Percentiles rank a stretch among this genome's conserved stretches.
phyloP scores from a whole-genome alignment of 257 asterid species.

The Salvia splendens region DNA sequence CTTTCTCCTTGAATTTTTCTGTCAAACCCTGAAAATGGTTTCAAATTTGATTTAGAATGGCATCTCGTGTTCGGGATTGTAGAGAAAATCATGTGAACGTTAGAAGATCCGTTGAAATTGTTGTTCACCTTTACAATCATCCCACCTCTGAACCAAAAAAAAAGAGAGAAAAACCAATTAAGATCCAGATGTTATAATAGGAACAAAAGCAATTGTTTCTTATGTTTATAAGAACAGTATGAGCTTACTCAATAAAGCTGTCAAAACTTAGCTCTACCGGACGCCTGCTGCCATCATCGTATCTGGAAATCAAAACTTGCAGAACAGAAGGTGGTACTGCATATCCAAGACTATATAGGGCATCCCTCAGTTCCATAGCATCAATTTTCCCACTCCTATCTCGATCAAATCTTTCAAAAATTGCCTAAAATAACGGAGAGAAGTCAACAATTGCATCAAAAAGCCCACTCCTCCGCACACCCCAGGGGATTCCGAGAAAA shows the following conservation, averaged over 20 bases:
- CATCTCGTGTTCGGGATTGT: not conserved
- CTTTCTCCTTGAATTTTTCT: constrained; percentile 90
- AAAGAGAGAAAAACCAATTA: not conserved
- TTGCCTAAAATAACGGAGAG: constrained; percentile 44
- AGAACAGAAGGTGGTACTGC: constrained; percentile 73
- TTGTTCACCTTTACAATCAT: constrained; percentile 80
- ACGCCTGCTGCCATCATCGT: constrained; percentile 63
- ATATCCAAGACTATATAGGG: constrained; percentile 74
- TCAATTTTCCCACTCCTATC: constrained; percentile 85
- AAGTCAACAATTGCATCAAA: not conserved
- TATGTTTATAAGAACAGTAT: not conserved
- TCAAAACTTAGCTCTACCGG: constrained; percentile 67
- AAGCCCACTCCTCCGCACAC: not conserved
- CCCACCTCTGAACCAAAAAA: constrained; percentile 65
- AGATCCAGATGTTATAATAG: not conserved
- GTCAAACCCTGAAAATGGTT: constrained; percentile 71
- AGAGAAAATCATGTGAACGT: not conserved
- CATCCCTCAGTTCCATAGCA: constrained; percentile 73
- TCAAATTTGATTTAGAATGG: not conserved
- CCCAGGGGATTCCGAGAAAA: not conserved
- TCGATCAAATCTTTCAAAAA: constrained; percentile 75
- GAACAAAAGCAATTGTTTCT: constrained; percentile 7
- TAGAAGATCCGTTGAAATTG: not conserved
- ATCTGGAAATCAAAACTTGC: constrained; percentile 73
- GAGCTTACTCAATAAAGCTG: constrained; percentile 80